These are phyloP conservation scores for Westerdykella aurantiaca DNA, from an alignment of 2,329 filamentous ascomycete species.

Conservation along the genomic window DNA sequence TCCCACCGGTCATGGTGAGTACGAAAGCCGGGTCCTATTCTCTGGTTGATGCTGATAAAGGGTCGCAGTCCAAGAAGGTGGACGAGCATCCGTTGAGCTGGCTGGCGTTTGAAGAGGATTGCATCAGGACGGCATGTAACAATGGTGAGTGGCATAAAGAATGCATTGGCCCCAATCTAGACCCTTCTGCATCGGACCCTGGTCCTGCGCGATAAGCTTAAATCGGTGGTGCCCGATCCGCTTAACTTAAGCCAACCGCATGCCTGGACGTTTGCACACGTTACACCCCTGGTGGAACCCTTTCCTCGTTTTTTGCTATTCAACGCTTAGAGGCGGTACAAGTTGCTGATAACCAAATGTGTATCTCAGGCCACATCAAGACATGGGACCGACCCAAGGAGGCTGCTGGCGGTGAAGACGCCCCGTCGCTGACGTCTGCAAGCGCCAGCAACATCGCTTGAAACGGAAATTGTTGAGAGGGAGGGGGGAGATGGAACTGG, in stretches of 20 bases:
- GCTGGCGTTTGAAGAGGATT: conserved; percentile 89
- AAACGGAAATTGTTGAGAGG: too few species aligned
- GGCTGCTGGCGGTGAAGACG: conserved; percentile 29
- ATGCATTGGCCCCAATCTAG: conserved; percentile 5
- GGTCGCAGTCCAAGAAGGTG: conserved; percentile 65
- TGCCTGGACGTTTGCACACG: conserved; percentile 4
- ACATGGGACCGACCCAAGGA: conserved; percentile 65
- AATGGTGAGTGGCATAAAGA: conserved; percentile 62
- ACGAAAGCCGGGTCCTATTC: conserved; percentile 7
- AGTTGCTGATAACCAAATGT: conserved; percentile 13
- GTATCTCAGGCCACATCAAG: conserved; percentile 60
- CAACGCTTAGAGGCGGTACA: conserved; percentile 1
- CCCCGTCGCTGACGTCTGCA: too few species aligned
- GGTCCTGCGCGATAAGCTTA: conserved; percentile 19
- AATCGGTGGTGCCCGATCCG: not conserved
- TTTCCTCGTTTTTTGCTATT: conserved; percentile 8
- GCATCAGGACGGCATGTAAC: conserved; percentile 87
- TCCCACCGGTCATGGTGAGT: conserved; percentile 83
- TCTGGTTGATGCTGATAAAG: conserved; percentile 9
- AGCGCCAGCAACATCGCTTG: too few species aligned
- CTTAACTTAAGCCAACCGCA: too few species aligned
- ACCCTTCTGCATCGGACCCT: conserved; percentile 1
- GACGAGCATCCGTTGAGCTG: conserved; percentile 84
- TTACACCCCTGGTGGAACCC: not conserved
- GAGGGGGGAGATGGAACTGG: too few species aligned